Base-by-base conservation (phyloP, 345 rosid genomes). In the Populus ilicifolia region DNA sequence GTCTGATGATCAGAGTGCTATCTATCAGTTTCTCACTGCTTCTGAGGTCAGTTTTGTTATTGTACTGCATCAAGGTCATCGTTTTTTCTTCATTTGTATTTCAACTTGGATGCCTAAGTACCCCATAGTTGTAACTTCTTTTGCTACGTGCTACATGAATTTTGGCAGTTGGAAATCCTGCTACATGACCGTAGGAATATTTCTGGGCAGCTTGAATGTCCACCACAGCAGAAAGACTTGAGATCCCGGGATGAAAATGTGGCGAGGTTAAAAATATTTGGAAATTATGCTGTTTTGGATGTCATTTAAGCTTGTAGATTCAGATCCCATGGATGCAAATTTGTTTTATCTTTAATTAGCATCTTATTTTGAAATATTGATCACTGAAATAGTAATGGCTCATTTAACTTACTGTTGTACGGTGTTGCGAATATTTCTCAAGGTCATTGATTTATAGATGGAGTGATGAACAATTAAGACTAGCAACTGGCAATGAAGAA, bases 1-100 rank as follows among this genome's bases (percentile, higher is more conserved):
- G 71, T 78, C 38, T 79, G 64, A 70, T 87, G 67, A 64, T 56
- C 91, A 95, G 98, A 95, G 98, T 87, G 97, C 97, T 33, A 75
- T 92, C 27, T 92, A 95, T 84, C 92, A 89, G 67, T 95, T 92
- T 86, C 78, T 93, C 70, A 87, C 90, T 70, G 88, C 94, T 70
- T 92, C 96, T 61, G 85, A 90, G 93, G 99, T 92, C 82, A 88
- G 90, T 85, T 79, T 85, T 79, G 6, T 76, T 25, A 18, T 59
- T 38, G 20, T 21, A 35, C 25, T 35, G 35, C 12, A 25, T 59
- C 27, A 43, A 33, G 39, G 52, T 64, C 66, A 63, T 13, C 62
- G 4, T 12, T 52, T 48, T 68, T 38, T 17, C 16, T 46, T 61
- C 12, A 50, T 62, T 65, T 63, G 18, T 8, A 21, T 33, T 17